These are phyloP conservation scores for Hanseniaspora sp. DNA, from an alignment of 1,139 yeast genomes.

Conservation along the genomic window DNA sequence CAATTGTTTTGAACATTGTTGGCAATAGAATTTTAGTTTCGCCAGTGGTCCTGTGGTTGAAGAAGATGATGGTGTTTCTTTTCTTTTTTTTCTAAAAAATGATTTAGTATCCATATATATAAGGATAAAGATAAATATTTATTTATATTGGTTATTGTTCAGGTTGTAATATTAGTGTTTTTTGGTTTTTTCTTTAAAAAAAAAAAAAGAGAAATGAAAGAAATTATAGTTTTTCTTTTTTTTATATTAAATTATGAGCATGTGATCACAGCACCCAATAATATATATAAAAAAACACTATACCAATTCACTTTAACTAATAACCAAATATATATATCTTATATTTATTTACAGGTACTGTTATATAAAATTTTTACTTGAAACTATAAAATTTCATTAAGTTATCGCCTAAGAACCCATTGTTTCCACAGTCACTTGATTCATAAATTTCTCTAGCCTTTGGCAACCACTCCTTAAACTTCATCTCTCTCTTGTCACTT, in stretches of 20 bases:
- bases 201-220: neutral
- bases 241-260: too few relatives aligned
- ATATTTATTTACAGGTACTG: neutral
- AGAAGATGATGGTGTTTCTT: conserved; percentile 70
- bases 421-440: conserved; percentile 24
- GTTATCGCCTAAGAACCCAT: conserved; percentile 5
- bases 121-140: too few relatives aligned
- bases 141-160: neutral
- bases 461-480: conserved; percentile 64
- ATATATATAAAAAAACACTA: too few relatives aligned
- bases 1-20: conserved; percentile 83
- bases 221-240: too few relatives aligned
- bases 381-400: neutral
- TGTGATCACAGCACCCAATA: too few relatives aligned
- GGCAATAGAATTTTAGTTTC: conserved; percentile 78
- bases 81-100: conserved; percentile 65
- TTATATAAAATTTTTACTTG: neutral
- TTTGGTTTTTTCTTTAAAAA: too few relatives aligned
- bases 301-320: too few relatives aligned
- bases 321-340: too few relatives aligned
- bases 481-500: conserved; percentile 56
- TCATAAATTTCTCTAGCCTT: conserved; percentile 39
- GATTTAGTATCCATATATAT: conserved; percentile 38
- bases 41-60: conserved; percentile 73
- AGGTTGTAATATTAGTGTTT: neutral